Percentiles rank a stretch among this genome's conserved stretches.
Evolutionary conservation across 2,329 filamentous ascomycete species (phyloP).

Genomic region (Chaetomium strumarium): DNA sequence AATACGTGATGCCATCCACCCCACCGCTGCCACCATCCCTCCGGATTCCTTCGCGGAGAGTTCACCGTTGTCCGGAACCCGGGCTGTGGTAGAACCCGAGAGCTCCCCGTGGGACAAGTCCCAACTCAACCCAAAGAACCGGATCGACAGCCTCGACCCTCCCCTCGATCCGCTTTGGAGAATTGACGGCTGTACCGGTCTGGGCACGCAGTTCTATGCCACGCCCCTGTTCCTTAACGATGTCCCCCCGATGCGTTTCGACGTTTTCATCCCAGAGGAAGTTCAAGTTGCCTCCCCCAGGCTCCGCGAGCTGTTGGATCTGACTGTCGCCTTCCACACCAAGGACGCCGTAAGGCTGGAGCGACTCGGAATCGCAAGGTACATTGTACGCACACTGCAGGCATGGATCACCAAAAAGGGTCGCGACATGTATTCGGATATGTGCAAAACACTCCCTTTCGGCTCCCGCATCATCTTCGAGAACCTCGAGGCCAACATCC

Average conservation of each 20-base stretch:
- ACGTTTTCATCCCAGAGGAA: constrained; percentile 52
- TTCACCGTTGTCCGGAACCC: not conserved
- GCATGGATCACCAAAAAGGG: constrained; percentile 39
- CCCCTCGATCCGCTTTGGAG: constrained; percentile 46
- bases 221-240: constrained; percentile 45
- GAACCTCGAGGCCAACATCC: constrained; percentile 43
- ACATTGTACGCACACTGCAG: constrained; percentile 51
- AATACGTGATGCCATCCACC: constrained; percentile 52
- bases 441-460: constrained; percentile 47
- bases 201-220: constrained; percentile 53
- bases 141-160: constrained; percentile 50
- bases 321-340: constrained; percentile 50
- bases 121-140: constrained; percentile 53
- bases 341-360: constrained; percentile 44
- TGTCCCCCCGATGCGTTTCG: constrained; percentile 48
- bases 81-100: not conserved
- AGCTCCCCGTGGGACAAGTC: constrained; percentile 40
- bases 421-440: constrained; percentile 24
- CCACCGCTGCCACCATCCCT: constrained; percentile 50
- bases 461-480: constrained; percentile 52
- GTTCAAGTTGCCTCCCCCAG: constrained; percentile 32
- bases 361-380: constrained; percentile 45
- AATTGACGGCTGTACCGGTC: constrained; percentile 52
- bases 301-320: constrained; percentile 42
- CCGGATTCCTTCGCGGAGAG: not conserved